phyloP scores from a whole-genome alignment of 2,329 filamentous ascomycete species.

The Colletotrichum navitas region DNA sequence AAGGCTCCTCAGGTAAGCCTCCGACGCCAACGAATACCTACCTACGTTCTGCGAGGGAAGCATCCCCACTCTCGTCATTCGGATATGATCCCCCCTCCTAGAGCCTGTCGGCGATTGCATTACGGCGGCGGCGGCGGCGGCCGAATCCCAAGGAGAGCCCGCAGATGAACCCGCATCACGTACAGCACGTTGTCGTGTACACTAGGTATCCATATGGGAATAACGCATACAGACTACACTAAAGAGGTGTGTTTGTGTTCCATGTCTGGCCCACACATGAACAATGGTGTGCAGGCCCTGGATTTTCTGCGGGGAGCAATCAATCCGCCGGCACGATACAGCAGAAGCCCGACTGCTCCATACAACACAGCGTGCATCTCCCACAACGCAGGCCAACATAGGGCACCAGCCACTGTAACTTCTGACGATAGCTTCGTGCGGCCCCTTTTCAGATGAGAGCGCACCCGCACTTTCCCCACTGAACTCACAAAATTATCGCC shows the following conservation, averaged over 20 bases:
- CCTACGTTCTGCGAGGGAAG: not conserved
- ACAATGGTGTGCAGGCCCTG: not conserved
- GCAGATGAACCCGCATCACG: conserved; percentile 30
- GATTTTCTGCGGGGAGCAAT: not conserved
- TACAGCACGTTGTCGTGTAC: conserved; percentile 1
- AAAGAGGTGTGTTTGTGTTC: not conserved
- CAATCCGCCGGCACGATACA: conserved; percentile 4
- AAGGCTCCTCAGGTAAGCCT: conserved; percentile 32
- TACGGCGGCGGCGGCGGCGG: conserved; percentile 12
- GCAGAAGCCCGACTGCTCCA: not conserved
- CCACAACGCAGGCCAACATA: not conserved
- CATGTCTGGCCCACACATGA: conserved; percentile 5
- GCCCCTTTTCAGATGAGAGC: not conserved
- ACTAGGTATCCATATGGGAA: no score
- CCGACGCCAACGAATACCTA: not conserved
- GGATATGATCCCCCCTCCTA: conserved; percentile 21
- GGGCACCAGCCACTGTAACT: conserved; percentile 15
- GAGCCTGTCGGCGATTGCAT: conserved; percentile 22
- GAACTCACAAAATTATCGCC: not conserved
- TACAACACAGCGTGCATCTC: conserved; percentile 11
- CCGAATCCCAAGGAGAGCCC: conserved; percentile 28
- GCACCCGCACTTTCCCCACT: conserved; percentile 11
- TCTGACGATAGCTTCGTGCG: conserved; percentile 32
- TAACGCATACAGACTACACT: not conserved
- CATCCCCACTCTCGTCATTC: conserved; percentile 21